A percentile compares a stretch with the other conserved stretches of the same genome.
Evolutionary conservation across 164 flowering plant species (phyloP).

Genomic region (Piper longum): DNA sequence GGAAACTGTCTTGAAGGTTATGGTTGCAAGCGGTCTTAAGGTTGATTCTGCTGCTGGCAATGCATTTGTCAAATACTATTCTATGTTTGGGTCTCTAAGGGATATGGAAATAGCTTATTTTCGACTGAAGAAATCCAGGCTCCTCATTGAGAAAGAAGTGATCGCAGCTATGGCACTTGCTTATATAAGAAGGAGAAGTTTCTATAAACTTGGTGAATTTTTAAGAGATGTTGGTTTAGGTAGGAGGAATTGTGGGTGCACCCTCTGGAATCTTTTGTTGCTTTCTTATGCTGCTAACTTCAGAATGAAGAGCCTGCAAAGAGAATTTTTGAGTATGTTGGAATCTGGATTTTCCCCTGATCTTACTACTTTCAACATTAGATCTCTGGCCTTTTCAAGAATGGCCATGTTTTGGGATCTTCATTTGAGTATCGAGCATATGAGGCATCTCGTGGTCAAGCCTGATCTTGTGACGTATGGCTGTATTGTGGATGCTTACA

Average conservation of each 20-base stretch:
- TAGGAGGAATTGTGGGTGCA: constrained; percentile 55
- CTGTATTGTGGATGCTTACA: constrained; percentile 73
- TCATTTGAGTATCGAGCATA: constrained; percentile 76
- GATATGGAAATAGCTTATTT: constrained; percentile 69
- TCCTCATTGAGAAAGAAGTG: constrained; percentile 53
- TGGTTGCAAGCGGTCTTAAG: constrained; percentile 43
- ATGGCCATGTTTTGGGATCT: constrained; percentile 91
- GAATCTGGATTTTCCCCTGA: constrained; percentile 71
- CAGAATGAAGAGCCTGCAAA: constrained; percentile 87
- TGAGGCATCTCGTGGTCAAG: constrained; percentile 46
- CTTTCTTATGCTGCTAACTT: constrained; percentile 81
- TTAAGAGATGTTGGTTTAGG: constrained; percentile 65
- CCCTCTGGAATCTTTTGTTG: constrained; percentile 73
- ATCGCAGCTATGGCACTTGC: constrained; percentile 60
- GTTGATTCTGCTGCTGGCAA: constrained; percentile 56
- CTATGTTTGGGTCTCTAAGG: constrained; percentile 42
- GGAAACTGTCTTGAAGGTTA: constrained; percentile 43
- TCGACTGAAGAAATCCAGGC: constrained; percentile 47
- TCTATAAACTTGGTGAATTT: constrained; percentile 59
- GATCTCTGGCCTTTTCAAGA: constrained; percentile 75
- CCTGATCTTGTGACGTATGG: constrained; percentile 96
- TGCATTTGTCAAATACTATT: constrained; percentile 45
- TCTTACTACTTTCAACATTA: constrained; percentile 66
- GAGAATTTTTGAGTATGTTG: constrained; percentile 67
- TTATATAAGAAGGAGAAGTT: constrained; percentile 47